Conservation (phyloP, 352 stramenopile species). For the Paralagenidium karlingii region DNA sequence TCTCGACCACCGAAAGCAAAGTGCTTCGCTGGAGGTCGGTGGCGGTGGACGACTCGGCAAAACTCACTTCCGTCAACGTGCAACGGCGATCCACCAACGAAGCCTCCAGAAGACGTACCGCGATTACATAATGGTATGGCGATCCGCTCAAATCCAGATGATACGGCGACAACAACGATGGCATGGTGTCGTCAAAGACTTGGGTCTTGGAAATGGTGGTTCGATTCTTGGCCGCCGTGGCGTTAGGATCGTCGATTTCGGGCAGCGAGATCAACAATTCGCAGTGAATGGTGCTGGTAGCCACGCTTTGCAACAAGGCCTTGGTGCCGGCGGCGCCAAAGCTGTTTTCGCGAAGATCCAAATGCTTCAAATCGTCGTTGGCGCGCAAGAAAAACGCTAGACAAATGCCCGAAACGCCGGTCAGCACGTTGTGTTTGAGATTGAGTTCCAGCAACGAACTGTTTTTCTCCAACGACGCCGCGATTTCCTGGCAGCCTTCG, state of each 20-base stretch:
- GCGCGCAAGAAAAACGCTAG: slow-evolving; percentile 42
- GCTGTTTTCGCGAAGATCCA: slow-evolving; percentile 45
- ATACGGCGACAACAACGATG: slow-evolving; percentile 43
- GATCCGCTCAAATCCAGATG: slow-evolving; percentile 31
- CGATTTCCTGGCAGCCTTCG: slow-evolving; percentile 40
- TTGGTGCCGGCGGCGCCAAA: slow-evolving; percentile 37
- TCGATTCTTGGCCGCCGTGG: slow-evolving; percentile 10
- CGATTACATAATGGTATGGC: slow-evolving; percentile 49
- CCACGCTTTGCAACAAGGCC: slow-evolving; percentile 32
- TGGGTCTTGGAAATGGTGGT: too few species aligned
- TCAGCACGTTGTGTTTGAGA: slow-evolving; percentile 45
- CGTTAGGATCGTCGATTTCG: slow-evolving; percentile 34
- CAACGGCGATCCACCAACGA: slow-evolving; percentile 23
- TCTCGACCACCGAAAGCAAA: too few species aligned
- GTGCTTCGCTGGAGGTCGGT: slow-evolving; percentile 12
- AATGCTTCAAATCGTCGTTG: slow-evolving; percentile 20
- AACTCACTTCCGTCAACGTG: slow-evolving; percentile 27
- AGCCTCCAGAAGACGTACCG: slow-evolving; percentile 33
- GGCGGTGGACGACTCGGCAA: too few species aligned
- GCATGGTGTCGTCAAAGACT: slow-evolving; percentile 47
- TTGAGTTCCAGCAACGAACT: slow-evolving; percentile 29
- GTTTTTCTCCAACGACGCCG: slow-evolving; percentile 32
- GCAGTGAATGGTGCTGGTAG: too few species aligned
- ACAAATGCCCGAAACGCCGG: slow-evolving; percentile 29
- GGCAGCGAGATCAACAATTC: slow-evolving; percentile 27